Evolutionary conservation across 1,284 basidiomycete species (phyloP).

Genomic region (Cutaneotrichosporon curvatum): DNA sequence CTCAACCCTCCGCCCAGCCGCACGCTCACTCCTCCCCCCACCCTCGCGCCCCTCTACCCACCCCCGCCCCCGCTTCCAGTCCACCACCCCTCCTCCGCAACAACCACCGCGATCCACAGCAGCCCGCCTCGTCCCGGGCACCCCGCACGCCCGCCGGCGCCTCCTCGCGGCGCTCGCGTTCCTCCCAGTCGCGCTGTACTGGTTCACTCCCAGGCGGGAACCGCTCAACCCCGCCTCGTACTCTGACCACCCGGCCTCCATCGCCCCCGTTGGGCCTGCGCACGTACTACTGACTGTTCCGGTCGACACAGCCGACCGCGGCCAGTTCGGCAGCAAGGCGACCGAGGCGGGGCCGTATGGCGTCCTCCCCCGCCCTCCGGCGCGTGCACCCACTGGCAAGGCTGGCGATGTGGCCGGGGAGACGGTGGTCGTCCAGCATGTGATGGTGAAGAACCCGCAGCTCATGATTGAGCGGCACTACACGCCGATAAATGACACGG

Average conservation of each 20-base stretch:
- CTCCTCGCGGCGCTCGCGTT: slow-evolving; percentile 6
- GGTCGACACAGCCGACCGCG: background rate
- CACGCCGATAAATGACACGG: slow-evolving; percentile 41
- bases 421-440: slow-evolving; percentile 36
- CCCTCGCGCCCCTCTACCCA: no score
- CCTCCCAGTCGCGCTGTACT: slow-evolving; percentile 7
- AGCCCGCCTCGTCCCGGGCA: background rate
- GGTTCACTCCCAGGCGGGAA: background rate
- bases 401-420: slow-evolving; percentile 11
- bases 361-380: slow-evolving; percentile 1
- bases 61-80: no score
- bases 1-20: no score
- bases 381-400: background rate
- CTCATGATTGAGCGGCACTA: slow-evolving; percentile 45
- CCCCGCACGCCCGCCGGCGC: slow-evolving; percentile 1
- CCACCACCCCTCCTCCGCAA: no score
- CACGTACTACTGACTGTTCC: slow-evolving; percentile 28
- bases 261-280: slow-evolving; percentile 17
- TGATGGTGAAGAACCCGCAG: slow-evolving; percentile 41
- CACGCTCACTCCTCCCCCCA: no score
- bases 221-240: slow-evolving; percentile 29
- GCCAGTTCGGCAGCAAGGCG: slow-evolving; percentile 4
- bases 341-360: background rate
- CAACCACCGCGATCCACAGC: no score
- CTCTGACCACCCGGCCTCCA: slow-evolving; percentile 23